phyloP scores from a whole-genome alignment of 139 green algal genomes.

The Bryopsis sp. region DNA sequence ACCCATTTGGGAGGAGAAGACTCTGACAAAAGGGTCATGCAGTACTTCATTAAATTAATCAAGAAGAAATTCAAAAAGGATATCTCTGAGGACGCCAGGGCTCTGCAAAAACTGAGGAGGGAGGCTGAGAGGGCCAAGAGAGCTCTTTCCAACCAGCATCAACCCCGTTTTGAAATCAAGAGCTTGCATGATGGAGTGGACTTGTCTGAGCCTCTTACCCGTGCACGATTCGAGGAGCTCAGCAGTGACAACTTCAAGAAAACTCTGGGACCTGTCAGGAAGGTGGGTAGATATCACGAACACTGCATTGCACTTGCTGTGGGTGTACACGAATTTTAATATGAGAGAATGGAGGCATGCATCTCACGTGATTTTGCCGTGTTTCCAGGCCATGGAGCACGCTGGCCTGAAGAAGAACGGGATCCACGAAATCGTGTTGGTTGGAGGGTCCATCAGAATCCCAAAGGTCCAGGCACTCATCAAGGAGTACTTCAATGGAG shows the following conservation, averaged over 20 bases:
- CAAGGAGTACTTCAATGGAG: conserved; percentile 82
- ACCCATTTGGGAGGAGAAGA: conserved; percentile 96
- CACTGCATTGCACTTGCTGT: too few relatives aligned
- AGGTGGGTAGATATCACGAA: too few relatives aligned
- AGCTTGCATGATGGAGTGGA: conserved; percentile 89
- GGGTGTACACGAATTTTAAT: too few relatives aligned
- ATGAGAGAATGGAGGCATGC: too few relatives aligned
- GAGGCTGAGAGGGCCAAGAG: conserved; percentile 97
- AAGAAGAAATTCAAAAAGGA: conserved; percentile 96
- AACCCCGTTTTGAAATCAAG: conserved; percentile 98
- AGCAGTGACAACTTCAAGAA: conserved; percentile 98
- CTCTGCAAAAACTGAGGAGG: conserved; percentile 89
- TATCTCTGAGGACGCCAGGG: conserved; percentile 78
- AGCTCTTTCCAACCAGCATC: conserved; percentile 92
- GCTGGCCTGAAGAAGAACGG: conserved; percentile 79
- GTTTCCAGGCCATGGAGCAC: conserved; percentile 92
- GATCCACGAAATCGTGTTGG: conserved; percentile 93
- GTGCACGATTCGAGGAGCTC: conserved; percentile 98
- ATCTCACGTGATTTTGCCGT: too few relatives aligned
- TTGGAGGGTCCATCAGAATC: conserved; percentile 92
- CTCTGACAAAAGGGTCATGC: conserved; percentile 97
- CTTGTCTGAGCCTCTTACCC: conserved; percentile 92
- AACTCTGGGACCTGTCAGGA: conserved; percentile 92
- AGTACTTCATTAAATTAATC: conserved; percentile 99
- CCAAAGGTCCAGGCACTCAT: conserved; percentile 85